Percentiles rank a stretch among this genome's conserved stretches.
Evolutionary conservation across 768 basidiomycete genomes (phyloP).

Genomic region (Strobilomyces echinocephalus): DNA sequence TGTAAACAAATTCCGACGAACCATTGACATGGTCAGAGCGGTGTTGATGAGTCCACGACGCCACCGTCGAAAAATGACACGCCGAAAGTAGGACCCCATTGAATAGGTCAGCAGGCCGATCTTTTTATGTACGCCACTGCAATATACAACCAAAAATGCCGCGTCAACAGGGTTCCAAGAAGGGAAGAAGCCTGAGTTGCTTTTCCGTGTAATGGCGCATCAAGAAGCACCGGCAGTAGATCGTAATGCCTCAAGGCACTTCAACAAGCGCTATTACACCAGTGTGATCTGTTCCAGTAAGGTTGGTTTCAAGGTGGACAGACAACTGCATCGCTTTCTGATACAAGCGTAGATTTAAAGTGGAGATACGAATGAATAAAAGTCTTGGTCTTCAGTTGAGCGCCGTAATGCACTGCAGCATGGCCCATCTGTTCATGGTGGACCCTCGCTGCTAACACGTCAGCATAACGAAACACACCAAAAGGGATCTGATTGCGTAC

Average conservation of each 20-base stretch:
- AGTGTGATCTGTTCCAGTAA: constrained; percentile 6
- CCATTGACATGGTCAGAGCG: constrained; percentile 9
- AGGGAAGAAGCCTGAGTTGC: constrained; percentile 1
- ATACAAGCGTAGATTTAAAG: constrained; percentile 12
- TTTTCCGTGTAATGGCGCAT: constrained; percentile 14
- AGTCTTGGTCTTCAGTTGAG: constrained; percentile 1
- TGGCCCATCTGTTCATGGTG: constrained; percentile 20
- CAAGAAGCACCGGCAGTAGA: constrained; percentile 20
- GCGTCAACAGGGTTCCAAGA: constrained; percentile 14
- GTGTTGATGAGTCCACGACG: constrained; percentile 17
- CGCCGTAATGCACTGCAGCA: constrained; percentile 26
- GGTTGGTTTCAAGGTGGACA: neutral
- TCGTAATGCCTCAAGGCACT: constrained; percentile 12
- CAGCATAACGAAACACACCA: constrained; percentile 20
- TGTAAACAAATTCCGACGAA: constrained; percentile 20
- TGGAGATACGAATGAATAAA: constrained; percentile 19
- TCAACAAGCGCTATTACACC: neutral
- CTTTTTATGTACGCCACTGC: constrained; percentile 18
- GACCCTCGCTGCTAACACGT: constrained; percentile 29
- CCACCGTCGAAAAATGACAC: constrained; percentile 23
- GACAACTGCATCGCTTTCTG: neutral
- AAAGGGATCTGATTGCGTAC: constrained; percentile 27
- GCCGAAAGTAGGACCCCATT: constrained; percentile 4
- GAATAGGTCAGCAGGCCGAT: constrained; percentile 12
- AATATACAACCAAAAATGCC: constrained; percentile 7